A percentile compares a stretch with the other conserved stretches of the same genome.
Evolutionary conservation across 169 alveolate genomes (phyloP).

Genomic region (Cryptosporidium felis): DNA sequence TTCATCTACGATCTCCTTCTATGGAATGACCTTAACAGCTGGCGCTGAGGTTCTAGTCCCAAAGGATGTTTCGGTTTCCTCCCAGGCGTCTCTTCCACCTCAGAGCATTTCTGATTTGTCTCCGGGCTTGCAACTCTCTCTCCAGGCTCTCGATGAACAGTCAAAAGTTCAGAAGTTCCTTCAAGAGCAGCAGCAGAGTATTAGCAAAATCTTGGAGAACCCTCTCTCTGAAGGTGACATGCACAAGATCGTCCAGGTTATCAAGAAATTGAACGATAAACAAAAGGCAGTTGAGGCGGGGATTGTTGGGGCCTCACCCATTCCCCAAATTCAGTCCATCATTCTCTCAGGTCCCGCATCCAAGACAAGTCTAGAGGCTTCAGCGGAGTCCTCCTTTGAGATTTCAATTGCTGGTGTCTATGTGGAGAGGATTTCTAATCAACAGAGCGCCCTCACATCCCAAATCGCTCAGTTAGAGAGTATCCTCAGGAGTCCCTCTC

Average conservation of each 20-base stretch:
- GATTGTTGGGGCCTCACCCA: slow-evolving; percentile 28
- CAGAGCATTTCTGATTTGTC: slow-evolving; percentile 46
- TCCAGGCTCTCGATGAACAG: slow-evolving; percentile 45
- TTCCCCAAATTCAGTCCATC: neutral
- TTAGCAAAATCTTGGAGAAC: slow-evolving; percentile 23
- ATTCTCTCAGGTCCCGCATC: neutral
- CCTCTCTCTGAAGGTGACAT: slow-evolving; percentile 9
- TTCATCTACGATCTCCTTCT: slow-evolving; percentile 12
- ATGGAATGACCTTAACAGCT: neutral
- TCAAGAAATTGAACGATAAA: neutral
- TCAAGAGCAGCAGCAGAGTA: slow-evolving; percentile 32
- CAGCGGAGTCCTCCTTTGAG: neutral
- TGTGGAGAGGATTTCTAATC: neutral
- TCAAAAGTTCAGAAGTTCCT: slow-evolving; percentile 45
- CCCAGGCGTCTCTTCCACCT: slow-evolving; percentile 14
- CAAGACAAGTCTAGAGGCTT: neutral
- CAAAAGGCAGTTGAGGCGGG: slow-evolving; percentile 26
- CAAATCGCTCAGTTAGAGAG: slow-evolving; percentile 32
- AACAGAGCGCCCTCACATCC: neutral
- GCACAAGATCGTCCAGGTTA: slow-evolving; percentile 27
- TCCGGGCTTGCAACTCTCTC: slow-evolving; percentile 45
- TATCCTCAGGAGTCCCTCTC: slow-evolving; percentile 38
- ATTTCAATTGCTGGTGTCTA: slow-evolving; percentile 13
- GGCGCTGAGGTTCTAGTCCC: slow-evolving; percentile 29
- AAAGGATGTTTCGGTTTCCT: slow-evolving; percentile 34